A percentile compares a stretch with the other conserved stretches of the same genome.
phyloP scores from a whole-genome alignment of 805 yeast genomes.

The Saturnispora sekii region DNA sequence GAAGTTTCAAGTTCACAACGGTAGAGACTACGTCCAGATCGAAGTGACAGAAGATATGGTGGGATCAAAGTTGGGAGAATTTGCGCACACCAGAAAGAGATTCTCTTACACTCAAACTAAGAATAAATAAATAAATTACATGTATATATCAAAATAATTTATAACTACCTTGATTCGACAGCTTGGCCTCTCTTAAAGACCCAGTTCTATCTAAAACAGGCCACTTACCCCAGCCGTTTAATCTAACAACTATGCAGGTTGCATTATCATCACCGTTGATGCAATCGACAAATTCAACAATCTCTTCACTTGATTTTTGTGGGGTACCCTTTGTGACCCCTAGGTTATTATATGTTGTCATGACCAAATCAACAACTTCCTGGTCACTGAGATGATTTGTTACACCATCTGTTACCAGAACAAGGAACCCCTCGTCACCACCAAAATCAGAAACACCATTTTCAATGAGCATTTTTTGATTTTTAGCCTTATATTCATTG shows the following conservation, averaged over 20 bases:
- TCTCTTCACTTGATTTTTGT: constrained; percentile 76
- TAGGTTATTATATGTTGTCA: constrained; percentile 49
- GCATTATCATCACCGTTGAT: constrained; percentile 94
- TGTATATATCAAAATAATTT: constrained; percentile 2
- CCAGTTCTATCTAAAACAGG: constrained; percentile 80
- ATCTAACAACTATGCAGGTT: constrained; percentile 73
- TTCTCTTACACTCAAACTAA: constrained; percentile 74
- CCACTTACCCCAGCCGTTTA: constrained; percentile 95
- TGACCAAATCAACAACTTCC: constrained; percentile 80
- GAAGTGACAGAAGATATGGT: constrained; percentile 93
- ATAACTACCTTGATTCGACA: constrained; percentile 12
- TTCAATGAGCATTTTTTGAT: constrained; percentile 15
- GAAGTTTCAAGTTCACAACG: constrained; percentile 91
- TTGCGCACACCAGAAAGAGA: constrained; percentile 87
- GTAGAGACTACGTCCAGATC: constrained; percentile 84
- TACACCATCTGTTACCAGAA: constrained; percentile 80
- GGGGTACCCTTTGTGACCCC: constrained; percentile 75
- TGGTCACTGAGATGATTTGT: constrained; percentile 76
- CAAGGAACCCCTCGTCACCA: constrained; percentile 82
- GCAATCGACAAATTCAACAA: constrained; percentile 72
- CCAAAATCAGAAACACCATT: constrained; percentile 38
- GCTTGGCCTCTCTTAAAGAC: constrained; percentile 58
- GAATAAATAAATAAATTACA: constrained; percentile 32
- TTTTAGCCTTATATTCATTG: constrained; percentile 19
- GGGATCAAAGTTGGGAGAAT: constrained; percentile 90